Conservation (phyloP, 1,284 basidiomycete species). For the Trichosporon sp. region DNA sequence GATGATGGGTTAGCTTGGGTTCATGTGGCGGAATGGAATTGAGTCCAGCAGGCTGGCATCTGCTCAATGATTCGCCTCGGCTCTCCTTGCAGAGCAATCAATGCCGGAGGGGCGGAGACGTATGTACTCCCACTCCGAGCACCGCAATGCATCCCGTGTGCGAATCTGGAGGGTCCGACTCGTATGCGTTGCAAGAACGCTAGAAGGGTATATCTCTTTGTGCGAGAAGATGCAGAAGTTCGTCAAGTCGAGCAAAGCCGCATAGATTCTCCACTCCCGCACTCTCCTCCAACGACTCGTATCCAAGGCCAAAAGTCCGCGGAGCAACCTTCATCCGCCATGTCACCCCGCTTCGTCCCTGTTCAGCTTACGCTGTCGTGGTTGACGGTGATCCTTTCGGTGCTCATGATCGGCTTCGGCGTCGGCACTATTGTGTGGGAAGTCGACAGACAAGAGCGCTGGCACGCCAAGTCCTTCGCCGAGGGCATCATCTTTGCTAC, state of each 20-base stretch:
- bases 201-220: not conserved
- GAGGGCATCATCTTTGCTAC: not conserved
- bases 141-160: not conserved
- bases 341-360: not conserved
- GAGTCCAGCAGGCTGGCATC: not conserved
- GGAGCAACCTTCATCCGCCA: not conserved
- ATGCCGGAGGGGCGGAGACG: not conserved
- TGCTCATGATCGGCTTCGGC: not conserved
- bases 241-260: not conserved
- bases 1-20: not conserved
- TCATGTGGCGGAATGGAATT: constrained; percentile 2
- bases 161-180: not conserved
- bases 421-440: not conserved
- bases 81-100: not conserved
- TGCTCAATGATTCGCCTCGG: not conserved
- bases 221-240: not conserved
- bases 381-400: not conserved
- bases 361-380: not conserved
- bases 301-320: no score
- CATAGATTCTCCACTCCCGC: not conserved
- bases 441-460: not conserved
- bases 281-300: not conserved
- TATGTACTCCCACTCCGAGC: not conserved
- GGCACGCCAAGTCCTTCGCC: not conserved
- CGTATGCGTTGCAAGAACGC: not conserved